Evolutionary conservation across 2,329 filamentous ascomycete genomes (phyloP).

Genomic region (Aspergillus latus): DNA sequence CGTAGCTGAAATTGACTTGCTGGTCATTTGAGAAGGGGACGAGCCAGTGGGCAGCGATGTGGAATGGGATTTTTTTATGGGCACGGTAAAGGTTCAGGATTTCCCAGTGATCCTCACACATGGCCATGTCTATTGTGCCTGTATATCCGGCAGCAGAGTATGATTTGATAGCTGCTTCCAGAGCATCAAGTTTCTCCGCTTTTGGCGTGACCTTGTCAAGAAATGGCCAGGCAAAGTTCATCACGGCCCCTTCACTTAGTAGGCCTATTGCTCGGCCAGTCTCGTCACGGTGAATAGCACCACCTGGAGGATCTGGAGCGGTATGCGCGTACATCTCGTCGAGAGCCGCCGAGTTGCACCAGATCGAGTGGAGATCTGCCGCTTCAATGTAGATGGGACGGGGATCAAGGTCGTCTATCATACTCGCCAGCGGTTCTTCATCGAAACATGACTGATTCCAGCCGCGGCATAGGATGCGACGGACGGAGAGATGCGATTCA

Average conservation of each 20-base stretch:
- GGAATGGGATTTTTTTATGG: conserved; percentile 35
- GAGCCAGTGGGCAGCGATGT: conserved; percentile 50
- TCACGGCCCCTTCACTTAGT: conserved; percentile 47
- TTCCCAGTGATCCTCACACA: conserved; percentile 51
- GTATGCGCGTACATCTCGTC: conserved; percentile 44
- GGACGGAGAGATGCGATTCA: conserved; percentile 35
- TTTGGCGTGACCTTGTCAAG: conserved; percentile 43
- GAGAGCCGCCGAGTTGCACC: conserved; percentile 51
- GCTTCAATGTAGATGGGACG: conserved; percentile 52
- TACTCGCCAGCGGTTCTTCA: conserved; percentile 43
- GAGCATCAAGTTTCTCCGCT: conserved; percentile 43
- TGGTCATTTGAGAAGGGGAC: conserved; percentile 43
- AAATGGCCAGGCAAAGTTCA: conserved; percentile 50
- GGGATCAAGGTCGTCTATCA: conserved; percentile 49
- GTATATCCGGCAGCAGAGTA: conserved; percentile 50
- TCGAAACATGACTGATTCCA: conserved; percentile 52
- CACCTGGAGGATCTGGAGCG: conserved; percentile 45
- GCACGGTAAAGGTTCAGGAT: conserved; percentile 39
- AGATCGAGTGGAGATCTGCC: conserved; percentile 51
- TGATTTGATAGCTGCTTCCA: conserved; percentile 43
- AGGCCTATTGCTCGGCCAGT: conserved; percentile 45
- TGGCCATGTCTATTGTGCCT: conserved; percentile 53
- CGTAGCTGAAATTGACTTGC: conserved; percentile 42
- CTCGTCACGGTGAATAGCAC: conserved; percentile 46
- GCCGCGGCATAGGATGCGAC: conserved; percentile 47